A percentile compares a stretch with the other conserved stretches of the same genome.
Conservation (phyloP, 108 stramenopile species). For the Cyclotella atomus region DNA sequence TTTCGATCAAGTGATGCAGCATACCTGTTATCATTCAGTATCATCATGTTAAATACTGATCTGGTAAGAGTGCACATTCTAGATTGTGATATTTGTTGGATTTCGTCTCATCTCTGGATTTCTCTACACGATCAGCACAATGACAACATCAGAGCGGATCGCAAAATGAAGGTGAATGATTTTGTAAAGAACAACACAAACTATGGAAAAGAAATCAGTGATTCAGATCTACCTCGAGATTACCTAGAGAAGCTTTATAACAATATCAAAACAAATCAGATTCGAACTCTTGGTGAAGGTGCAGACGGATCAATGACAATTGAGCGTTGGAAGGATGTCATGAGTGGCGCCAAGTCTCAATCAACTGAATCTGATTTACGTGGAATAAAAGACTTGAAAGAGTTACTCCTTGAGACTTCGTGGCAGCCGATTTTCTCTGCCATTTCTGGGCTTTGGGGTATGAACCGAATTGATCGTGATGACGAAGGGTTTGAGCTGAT, state of each 20-base stretch:
- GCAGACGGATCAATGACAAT: constrained; percentile 90
- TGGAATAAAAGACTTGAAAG: constrained; percentile 62
- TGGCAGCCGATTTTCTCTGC: constrained; percentile 86
- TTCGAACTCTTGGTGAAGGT: constrained; percentile 88
- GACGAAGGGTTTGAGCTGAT: constrained; percentile 27
- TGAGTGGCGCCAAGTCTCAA: constrained; percentile 40
- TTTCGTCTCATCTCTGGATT: neutral
- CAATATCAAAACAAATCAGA: constrained; percentile 86
- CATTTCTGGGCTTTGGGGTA: constrained; percentile 80
- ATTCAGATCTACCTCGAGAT: constrained; percentile 85
- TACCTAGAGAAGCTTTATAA: constrained; percentile 89
- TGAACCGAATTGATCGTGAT: constrained; percentile 30
- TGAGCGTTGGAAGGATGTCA: constrained; percentile 90
- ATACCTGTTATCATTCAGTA: constrained; percentile 93
- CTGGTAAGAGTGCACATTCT: constrained; percentile 25
- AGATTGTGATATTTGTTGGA: neutral
- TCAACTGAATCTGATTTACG: neutral
- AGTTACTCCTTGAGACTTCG: constrained; percentile 78
- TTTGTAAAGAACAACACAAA: constrained; percentile 93
- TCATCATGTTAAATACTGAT: constrained; percentile 99
- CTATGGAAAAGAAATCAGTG: constrained; percentile 93
- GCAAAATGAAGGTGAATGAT: constrained; percentile 90
- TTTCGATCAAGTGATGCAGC: constrained; percentile 91
- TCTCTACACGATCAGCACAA: constrained; percentile 84
- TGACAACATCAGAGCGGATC: constrained; percentile 92